Evolutionary conservation across 2,329 filamentous ascomycete genomes (phyloP).

Genomic region (Colletotrichum sp.): DNA sequence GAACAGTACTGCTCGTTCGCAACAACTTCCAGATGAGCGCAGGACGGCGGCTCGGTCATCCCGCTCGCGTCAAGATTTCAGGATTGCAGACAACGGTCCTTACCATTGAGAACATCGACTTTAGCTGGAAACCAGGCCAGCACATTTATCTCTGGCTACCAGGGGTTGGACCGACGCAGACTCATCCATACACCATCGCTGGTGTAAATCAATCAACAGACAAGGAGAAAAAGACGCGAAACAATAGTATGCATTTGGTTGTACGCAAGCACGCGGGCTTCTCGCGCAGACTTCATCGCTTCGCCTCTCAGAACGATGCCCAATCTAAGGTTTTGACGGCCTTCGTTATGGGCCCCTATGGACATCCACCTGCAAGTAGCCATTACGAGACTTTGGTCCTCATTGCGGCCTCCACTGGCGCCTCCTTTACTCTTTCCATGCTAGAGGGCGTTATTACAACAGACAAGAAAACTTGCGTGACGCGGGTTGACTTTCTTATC

Average conservation of each 20-base stretch:
- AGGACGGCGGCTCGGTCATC: conserved; percentile 53
- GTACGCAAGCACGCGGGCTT: conserved; percentile 62
- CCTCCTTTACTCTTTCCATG: conserved; percentile 65
- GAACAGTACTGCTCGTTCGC: conserved; percentile 52
- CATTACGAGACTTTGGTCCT: conserved; percentile 64
- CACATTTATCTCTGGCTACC: conserved; percentile 68
- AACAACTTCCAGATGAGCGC: conserved; percentile 55
- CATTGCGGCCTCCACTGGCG: conserved; percentile 66
- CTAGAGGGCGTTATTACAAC: conserved; percentile 57
- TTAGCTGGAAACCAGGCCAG: conserved; percentile 63
- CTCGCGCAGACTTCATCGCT: conserved; percentile 55
- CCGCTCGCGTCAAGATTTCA: conserved; percentile 51
- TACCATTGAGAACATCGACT: conserved; percentile 64
- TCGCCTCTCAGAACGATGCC: conserved; percentile 25
- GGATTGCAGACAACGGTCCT: conserved; percentile 60
- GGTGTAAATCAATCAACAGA: conserved; percentile 55
- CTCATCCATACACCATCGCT: conserved; percentile 67
- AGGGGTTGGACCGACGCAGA: conserved; percentile 56
- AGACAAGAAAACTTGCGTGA: conserved; percentile 49
- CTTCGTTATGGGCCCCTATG: conserved; percentile 63
- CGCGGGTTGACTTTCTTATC: conserved; percentile 58
- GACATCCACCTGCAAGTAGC: conserved; percentile 60
- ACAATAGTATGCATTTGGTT: conserved; percentile 64
- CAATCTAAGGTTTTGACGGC: conserved; percentile 38
- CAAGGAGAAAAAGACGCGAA: conserved; percentile 39